A percentile compares a stretch with the other conserved stretches of the same genome.
Evolutionary conservation across 768 basidiomycete genomes (phyloP).

Genomic region (Boletus tylopilopsis): DNA sequence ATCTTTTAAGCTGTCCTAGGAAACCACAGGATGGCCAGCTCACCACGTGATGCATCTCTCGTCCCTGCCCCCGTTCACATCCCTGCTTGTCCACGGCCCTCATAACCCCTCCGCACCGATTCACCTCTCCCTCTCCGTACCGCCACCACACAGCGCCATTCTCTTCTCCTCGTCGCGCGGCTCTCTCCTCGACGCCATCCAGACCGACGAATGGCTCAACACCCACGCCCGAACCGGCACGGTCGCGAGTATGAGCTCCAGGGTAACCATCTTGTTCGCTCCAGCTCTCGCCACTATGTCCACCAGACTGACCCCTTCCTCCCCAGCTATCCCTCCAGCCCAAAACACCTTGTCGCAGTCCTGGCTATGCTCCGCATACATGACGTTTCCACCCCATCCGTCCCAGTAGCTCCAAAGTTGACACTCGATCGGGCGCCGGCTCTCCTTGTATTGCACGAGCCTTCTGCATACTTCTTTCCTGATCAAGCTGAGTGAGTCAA

Average conservation of each 20-base stretch:
- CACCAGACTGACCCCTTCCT: conserved; percentile 7
- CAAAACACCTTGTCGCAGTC: conserved; percentile 50
- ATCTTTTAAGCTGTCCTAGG: conserved; percentile 6
- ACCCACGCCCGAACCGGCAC: conserved; percentile 37
- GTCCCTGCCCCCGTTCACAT: conserved; percentile 49
- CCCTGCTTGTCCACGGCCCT: conserved; percentile 59
- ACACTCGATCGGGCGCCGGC: conserved; percentile 40
- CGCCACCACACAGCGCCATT: conserved; percentile 36
- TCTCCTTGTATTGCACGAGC: conserved; percentile 59
- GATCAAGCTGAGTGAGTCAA: conserved; percentile 23
- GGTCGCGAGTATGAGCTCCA: conserved; percentile 35
- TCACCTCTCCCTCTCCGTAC: conserved; percentile 54
- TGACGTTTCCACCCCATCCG: conserved; percentile 16
- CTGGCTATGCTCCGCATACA: conserved; percentile 45
- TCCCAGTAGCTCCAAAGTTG: conserved; percentile 28
- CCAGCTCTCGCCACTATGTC: background rate
- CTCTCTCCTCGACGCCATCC: conserved; percentile 40
- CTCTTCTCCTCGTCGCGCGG: conserved; percentile 53
- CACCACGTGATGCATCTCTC: conserved; percentile 38
- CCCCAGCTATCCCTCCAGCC: conserved; percentile 60
- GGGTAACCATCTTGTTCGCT: conserved; percentile 55
- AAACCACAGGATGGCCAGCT: conserved; percentile 18
- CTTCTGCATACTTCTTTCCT: conserved; percentile 49
- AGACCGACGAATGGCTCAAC: conserved; percentile 44
- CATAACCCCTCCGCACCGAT: conserved; percentile 70